Percentiles rank a stretch among this genome's conserved stretches.
These are phyloP conservation scores for Tuber brumale DNA, from an alignment of 495 filamentous ascomycete genomes.

Conservation along the genomic window DNA sequence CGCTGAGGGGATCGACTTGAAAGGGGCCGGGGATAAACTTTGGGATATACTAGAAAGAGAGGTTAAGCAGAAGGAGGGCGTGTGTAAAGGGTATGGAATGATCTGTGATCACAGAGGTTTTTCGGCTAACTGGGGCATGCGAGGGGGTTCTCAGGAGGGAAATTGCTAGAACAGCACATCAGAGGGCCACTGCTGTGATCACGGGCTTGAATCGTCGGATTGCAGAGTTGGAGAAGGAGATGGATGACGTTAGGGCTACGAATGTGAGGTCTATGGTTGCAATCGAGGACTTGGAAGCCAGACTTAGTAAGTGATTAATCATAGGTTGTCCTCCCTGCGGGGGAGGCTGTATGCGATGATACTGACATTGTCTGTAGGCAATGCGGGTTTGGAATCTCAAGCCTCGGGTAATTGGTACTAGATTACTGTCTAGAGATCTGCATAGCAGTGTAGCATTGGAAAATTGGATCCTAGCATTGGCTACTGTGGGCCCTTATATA, in stretches of 20 bases:
- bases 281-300: background rate
- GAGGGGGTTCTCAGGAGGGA: background rate
- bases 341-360: background rate
- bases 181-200: background rate
- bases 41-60: background rate
- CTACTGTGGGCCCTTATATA: background rate
- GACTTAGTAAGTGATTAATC: background rate
- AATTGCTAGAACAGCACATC: background rate
- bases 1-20: background rate
- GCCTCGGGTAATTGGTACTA: background rate
- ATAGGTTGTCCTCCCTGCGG: background rate
- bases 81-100: background rate
- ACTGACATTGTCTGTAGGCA: background rate
- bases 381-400: background rate
- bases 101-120: background rate
- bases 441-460: background rate
- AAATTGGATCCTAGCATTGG: background rate
- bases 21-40: background rate
- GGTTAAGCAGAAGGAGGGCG: background rate
- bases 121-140: background rate
- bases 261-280: background rate
- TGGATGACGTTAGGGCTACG: background rate
- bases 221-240: background rate
- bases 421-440: background rate
- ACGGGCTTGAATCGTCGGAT: background rate